Conservation (phyloP, 768 basidiomycete genomes). For the Saitozyma podzolica region DNA sequence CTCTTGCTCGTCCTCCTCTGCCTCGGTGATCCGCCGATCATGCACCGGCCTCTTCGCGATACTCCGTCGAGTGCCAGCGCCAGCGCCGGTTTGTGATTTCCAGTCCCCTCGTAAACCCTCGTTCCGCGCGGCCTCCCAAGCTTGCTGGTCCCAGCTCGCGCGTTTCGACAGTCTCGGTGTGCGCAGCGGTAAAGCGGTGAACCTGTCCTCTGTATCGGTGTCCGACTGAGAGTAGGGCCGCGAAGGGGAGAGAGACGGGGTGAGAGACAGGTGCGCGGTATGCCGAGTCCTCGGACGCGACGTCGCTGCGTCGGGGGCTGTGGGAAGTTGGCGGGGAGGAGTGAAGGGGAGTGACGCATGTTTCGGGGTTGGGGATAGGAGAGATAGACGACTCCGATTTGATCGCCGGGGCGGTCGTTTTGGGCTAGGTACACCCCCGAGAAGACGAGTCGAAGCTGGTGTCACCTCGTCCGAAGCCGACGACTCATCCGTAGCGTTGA, state of each 20-base stretch:
- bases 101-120: background rate
- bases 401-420: background rate
- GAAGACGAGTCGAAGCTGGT: too few relatives aligned
- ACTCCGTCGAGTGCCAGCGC: background rate
- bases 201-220: constrained; percentile 23
- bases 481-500: too few relatives aligned
- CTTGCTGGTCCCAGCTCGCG: constrained; percentile 25
- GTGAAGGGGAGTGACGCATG: too few relatives aligned
- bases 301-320: too few relatives aligned
- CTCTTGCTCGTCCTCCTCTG: constrained; percentile 27
- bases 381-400: too few relatives aligned
- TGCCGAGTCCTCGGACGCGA: constrained; percentile 3
- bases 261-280: constrained; percentile 18
- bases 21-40: constrained; percentile 38
- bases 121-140: constrained; percentile 1
- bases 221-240: background rate
- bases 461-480: too few relatives aligned
- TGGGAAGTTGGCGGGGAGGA: too few relatives aligned
- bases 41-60: constrained; percentile 16
- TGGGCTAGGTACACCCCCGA: constrained; percentile 14
- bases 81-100: background rate
- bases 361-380: too few relatives aligned
- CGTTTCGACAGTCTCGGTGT: constrained; percentile 36
- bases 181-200: constrained; percentile 38
- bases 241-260: background rate